Conservation (phyloP, 2,329 filamentous ascomycete species). For the Colletotrichum salicis region DNA sequence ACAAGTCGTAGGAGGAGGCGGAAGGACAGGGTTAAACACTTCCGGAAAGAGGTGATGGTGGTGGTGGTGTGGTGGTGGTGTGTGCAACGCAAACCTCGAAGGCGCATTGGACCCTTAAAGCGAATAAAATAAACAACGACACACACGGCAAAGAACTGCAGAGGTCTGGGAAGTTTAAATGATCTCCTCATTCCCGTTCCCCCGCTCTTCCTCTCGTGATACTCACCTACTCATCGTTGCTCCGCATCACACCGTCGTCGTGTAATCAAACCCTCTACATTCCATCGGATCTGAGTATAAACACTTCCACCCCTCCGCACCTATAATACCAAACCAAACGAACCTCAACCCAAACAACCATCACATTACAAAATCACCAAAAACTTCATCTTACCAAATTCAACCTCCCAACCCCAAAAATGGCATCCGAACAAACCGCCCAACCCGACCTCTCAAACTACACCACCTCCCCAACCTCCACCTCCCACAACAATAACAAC, state of each 20-base stretch:
- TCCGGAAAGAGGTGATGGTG: not conserved
- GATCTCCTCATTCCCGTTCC: not conserved
- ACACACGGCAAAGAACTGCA: no score
- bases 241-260: not conserved
- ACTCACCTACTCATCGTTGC: not conserved
- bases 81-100: not conserved
- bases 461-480: not conserved
- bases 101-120: conserved; percentile 23
- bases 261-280: conserved; percentile 9
- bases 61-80: not conserved
- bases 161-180: not conserved
- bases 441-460: not conserved
- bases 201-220: not conserved
- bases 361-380: no score
- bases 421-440: not conserved
- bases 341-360: not conserved
- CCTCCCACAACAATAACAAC: not conserved
- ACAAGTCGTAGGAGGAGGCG: not conserved
- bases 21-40: not conserved
- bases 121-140: not conserved
- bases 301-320: not conserved
- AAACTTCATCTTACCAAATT: not conserved
- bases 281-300: not conserved
- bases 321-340: not conserved
- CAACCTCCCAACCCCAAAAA: not conserved